Base-by-base conservation (phyloP, 2,329 filamentous ascomycete species). In the Colletotrichum sp. region DNA sequence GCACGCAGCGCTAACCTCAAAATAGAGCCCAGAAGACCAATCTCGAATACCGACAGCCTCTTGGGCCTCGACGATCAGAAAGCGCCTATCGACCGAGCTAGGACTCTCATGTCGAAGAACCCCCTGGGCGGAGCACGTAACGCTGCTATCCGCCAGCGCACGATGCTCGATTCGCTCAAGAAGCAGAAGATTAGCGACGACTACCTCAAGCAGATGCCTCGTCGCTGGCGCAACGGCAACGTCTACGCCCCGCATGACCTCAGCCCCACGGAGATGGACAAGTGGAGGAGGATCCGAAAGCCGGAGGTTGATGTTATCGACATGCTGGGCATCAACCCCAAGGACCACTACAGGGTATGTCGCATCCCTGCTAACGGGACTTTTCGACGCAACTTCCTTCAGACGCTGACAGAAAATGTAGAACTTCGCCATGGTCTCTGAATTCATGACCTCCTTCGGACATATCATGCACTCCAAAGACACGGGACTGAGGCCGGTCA, bases 371-470 rank as follows among this genome's bases (percentile, higher is more conserved):
- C 59, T 10, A 59, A 24, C 12, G 26, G 7, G 59, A 28, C 16
- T 21, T 32, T 9, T 34, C 16, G 18, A 60, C 16, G 4, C 26
- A 16, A 7, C 4, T 18, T 21, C 5, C 18, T 15, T 21, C 12
- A 24, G 28, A 21, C 12, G 30, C 59, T 63, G 59, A 63, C 59
- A 21, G 5, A 13, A 10, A 21, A 52, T 78, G 66, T 81, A 98
- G 96, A 99, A 99, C 86, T 98, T 98, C 84, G 92, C 94, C 48
- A 92, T 99, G 77, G 94, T 99, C 85, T 94, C 94, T 36, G 96
- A 98, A 84, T 98, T 94, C 84, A 94, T 97, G 81, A 95, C 94
- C 1, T 86, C 93, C 13, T 94, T 95, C 87, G 97, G 96, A 67
- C 92, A 96, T 75, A 98, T 99, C 84, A 94, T 92, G 86, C 92